Evolutionary conservation across 495 filamentous ascomycete genomes (phyloP), one percentile per base, ranked within the genome.

Genomic region (Corynascus novoguineensis): DNA sequence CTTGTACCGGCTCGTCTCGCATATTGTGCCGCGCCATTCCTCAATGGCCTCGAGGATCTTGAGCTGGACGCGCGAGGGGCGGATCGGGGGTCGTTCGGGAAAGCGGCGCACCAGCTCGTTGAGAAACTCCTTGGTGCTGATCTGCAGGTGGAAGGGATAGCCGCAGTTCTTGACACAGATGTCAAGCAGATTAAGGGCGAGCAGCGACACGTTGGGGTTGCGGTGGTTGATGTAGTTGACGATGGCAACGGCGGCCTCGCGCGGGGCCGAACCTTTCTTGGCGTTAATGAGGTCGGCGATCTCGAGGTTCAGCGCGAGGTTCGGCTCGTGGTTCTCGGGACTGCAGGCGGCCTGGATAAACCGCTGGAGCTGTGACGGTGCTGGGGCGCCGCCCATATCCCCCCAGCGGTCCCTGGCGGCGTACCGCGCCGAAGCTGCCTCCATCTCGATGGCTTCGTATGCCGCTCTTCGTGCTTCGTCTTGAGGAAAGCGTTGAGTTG

Each of bases 141-240:
- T 97, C 74, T 98, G 93, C 37, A 98, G 85, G 59, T 98, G 93
- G 72, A 98, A 98, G 17, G 95, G 90, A 73, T 98, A 98, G 64
- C 93, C 93, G 83, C 93, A 98, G 72, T 98, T 98, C 75, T 98
- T 98, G 70, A 97, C 93, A 71, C 92, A 97, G 47, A 97, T 97
- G 68, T 98, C 93, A 66, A 98, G 86, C 51, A 98, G 84, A 81
- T 86, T 75, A 68, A 98, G 80, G 53, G 93, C 95, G 40, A 97
- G 80, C 64, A 97, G 75, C 49, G 91, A 84, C 57, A 98, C 88
- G 75, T 97, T 98, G 49, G 89, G 87, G 69, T 97, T 97, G 69
- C 93, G 88, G 69, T 92, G 86, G 74, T 97, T 97, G 79, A 97
- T 85, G 60, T 92, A 87, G 70, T 88, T 87, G 62, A 97, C 93